A percentile compares a stretch with the other conserved stretches of the same genome.
Conservation (phyloP, 768 basidiomycete species). For the Neoboletus subvelutipes region DNA sequence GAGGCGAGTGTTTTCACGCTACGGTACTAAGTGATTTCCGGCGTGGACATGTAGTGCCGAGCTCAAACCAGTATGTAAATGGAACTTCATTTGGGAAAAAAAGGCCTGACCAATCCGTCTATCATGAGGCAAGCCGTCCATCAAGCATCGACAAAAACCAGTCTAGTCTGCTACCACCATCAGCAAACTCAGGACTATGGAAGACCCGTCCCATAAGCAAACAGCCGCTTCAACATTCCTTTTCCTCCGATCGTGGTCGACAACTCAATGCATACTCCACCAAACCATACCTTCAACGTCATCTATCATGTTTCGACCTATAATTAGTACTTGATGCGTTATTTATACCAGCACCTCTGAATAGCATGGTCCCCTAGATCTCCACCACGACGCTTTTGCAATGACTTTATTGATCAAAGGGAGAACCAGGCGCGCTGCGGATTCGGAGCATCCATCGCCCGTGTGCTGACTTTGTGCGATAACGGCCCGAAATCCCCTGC, state of each 20-base stretch:
- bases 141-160: too few relatives aligned
- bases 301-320: background rate
- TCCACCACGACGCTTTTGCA: background rate
- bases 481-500: background rate
- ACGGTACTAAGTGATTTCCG: slow-evolving; percentile 1
- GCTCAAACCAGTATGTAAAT: background rate
- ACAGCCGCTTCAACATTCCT: background rate
- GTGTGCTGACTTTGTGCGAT: background rate
- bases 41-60: background rate
- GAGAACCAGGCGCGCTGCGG: background rate
- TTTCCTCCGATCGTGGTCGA: background rate
- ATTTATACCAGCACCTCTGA: background rate
- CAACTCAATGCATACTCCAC: too few relatives aligned
- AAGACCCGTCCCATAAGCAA: too few relatives aligned
- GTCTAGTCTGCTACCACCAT: too few relatives aligned
- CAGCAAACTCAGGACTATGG: too few relatives aligned
- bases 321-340: background rate
- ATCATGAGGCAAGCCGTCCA: too few relatives aligned
- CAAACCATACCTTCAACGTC: too few relatives aligned
- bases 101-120: too few relatives aligned
- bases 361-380: background rate
- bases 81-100: background rate
- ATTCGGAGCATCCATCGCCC: background rate
- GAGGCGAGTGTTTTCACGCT: background rate
- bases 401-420: too few relatives aligned